Base-by-base conservation (phyloP, 495 filamentous ascomycete species). In the Talaromyces borbonicus region DNA sequence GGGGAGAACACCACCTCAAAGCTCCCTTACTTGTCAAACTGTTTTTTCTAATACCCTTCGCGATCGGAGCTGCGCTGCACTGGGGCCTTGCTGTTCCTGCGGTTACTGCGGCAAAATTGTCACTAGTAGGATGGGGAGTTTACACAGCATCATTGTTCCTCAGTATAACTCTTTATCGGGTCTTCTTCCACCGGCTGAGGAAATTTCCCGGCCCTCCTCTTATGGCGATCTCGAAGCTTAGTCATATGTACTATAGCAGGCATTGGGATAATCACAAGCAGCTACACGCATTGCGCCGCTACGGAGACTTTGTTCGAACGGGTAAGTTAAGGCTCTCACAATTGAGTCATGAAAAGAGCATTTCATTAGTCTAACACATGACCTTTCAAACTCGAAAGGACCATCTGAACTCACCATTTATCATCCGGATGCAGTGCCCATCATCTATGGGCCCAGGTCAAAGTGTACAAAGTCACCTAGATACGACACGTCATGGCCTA, bases 251-350 rank as follows among this genome's bases (percentile, higher is more conserved):
- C 43, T n/a, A n/a, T n/a, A n/a, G n/a, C n/a, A n/a, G n/a, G n/a
- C n/a, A n/a, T n/a, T n/a, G n/a, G n/a, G 47, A 60, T 3, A 59
- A 63, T 46, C 26, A 58, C 0, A 31, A 65, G 8, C 48, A 53
- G 0, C 59, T 74, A 1, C 73, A 78, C 49, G n/a, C n/a, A n/a
- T n/a, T n/a, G n/a, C 11, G 57, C n/a, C 56, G 64, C 38, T 67
- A 74, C 55, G 71, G 74, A 0, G 58, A 61, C 25, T 62, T 71
- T 30, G 65, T 77, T 0, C 52, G 59, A 5, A 27, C 54, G 19
- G 59, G 56, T 58, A 33, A 47, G 33, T 37, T 5, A 37, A 7
- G 33, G 16, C n/a, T n/a, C n/a, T n/a, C n/a, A n/a, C n/a, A n/a
- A n/a, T n/a, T n/a, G n/a, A n/a, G n/a, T n/a, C n/a, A n/a, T n/a